Base-by-base conservation (phyloP, 192 early-diverging fungal genomes). In the Coemansia sp. region DNA sequence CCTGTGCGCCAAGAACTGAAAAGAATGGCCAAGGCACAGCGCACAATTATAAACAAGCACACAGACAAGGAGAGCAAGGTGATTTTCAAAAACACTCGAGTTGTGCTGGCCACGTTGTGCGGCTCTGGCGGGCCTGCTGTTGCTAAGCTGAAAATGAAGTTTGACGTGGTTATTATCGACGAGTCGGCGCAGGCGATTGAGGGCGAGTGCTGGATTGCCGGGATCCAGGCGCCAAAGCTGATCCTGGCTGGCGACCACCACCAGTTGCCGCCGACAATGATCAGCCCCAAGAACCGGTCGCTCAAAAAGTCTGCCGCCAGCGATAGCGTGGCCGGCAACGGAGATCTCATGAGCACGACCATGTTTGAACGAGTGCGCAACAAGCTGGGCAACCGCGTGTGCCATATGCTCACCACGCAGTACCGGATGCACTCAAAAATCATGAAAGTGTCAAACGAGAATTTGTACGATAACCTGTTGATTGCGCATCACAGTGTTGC, bases 201-300 rank as follows among this genome's bases (percentile, higher is more conserved):
- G 69, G 85, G 78, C 19, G 95, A 97, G 78, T 91, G 90, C 65
- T 97, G 94, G 93, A 90, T 95, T 55, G 91, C 95, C 0, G 83
- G 92, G 9, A 60, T 86, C 22, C 89, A 87, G 60, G 90, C 85
- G 9, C 83, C 87, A 22, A 84, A 83, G 49, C 81, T 90, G 5
- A 83, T 97, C n/a, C 67, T 97, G n/a, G 95, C 95, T 11, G 95
- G 95, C 4, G 94, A 95, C 66, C 91, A 92, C 74, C 78, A 89
- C 52, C 94, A 95, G 68, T 67, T 95, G 50, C 91, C 92, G 34
- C 95, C 95, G 5, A 97, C 93, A 0, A 81, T 94, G 66, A 59
- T 47, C 34, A 44, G 26, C n/a, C 4, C 64, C 34, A 19, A 55
- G 5, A 53, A 53, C 23, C 51, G 28, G 51, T 53, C 51, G 26